phyloP scores from a whole-genome alignment of 2,329 filamentous ascomycete genomes.

The Aureobasidium sp. region DNA sequence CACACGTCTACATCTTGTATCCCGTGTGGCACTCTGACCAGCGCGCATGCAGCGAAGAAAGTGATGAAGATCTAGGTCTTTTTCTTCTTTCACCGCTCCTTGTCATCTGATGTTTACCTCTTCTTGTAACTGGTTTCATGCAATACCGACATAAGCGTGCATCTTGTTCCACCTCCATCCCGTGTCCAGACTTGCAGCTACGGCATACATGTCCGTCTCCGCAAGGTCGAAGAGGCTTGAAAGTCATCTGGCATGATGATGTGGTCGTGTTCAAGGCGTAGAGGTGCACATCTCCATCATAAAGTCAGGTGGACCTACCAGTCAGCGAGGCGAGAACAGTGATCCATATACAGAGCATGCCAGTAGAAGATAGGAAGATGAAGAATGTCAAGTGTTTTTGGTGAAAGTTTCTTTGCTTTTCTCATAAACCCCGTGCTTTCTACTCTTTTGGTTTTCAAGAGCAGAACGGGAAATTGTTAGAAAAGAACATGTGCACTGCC shows the following conservation, averaged over 20 bases:
- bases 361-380: neutral
- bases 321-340: neutral
- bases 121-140: neutral
- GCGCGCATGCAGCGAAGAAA: neutral
- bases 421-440: constrained; percentile 13
- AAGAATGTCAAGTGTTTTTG: constrained; percentile 7
- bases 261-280: neutral
- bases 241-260: neutral
- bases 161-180: neutral
- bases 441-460: constrained; percentile 10
- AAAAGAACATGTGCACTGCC: constrained; percentile 13
- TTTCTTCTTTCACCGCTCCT: neutral
- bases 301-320: neutral
- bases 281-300: neutral
- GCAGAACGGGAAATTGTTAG: constrained; percentile 1
- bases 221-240: neutral
- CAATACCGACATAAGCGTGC: constrained; percentile 11
- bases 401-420: constrained; percentile 17
- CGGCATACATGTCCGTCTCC: neutral
- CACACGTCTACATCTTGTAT: neutral
- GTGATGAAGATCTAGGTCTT: neutral
- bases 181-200: neutral
- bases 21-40: neutral
- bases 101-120: neutral
- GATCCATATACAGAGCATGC: neutral